Conservation (phyloP, 495 filamentous ascomycete species). For the Aspergillus leporis region DNA sequence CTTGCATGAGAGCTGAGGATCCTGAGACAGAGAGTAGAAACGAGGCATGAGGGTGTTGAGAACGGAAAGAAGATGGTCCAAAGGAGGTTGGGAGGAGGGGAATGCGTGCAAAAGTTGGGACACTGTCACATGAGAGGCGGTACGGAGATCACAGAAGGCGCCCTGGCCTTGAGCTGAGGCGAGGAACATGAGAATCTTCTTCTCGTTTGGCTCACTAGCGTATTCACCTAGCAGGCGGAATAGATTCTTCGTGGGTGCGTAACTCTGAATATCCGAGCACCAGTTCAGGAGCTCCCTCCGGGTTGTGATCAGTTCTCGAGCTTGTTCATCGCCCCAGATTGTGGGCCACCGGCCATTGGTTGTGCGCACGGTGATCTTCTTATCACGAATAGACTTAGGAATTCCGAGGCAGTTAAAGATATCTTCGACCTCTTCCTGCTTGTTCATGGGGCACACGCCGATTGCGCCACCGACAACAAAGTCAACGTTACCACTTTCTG, state of each 20-base stretch:
- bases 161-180: constrained; percentile 90
- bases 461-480: constrained; percentile 97
- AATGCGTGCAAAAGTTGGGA: constrained; percentile 88
- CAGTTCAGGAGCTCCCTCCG: constrained; percentile 88
- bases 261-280: constrained; percentile 92
- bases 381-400: constrained; percentile 75
- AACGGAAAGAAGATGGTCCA: constrained; percentile 76
- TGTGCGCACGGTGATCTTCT: constrained; percentile 75
- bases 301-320: constrained; percentile 82
- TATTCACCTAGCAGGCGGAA: constrained; percentile 87
- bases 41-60: constrained; percentile 90
- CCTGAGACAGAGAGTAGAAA: constrained; percentile 97
- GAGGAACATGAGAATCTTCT: constrained; percentile 82
- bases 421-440: constrained; percentile 73
- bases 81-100: constrained; percentile 83
- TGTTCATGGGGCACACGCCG: constrained; percentile 87
- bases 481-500: constrained; percentile 76
- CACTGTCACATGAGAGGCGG: constrained; percentile 79
- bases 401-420: constrained; percentile 78
- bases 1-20: constrained; percentile 80
- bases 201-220: constrained; percentile 75
- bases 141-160: constrained; percentile 92
- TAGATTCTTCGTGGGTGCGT: constrained; percentile 84
- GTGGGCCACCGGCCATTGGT: constrained; percentile 88
- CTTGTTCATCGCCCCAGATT: constrained; percentile 91